Conservation (phyloP, 1,284 basidiomycete species). For the Tranzscheliella williamsii region DNA sequence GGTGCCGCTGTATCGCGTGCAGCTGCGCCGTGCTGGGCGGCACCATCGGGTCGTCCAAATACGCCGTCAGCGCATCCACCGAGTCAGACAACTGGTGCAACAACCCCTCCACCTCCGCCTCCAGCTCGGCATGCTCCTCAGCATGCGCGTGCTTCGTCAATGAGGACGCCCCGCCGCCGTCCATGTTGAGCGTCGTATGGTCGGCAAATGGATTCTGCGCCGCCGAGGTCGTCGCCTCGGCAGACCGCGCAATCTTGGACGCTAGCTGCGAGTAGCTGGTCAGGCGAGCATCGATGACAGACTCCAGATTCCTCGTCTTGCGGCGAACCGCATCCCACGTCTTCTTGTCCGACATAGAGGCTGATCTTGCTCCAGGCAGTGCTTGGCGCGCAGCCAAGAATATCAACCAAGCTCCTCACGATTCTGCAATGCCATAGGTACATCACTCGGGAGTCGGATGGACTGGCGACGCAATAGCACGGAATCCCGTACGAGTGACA, state of each 20-base stretch:
- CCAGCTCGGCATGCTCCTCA: slow-evolving; percentile 62
- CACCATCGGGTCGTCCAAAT: slow-evolving; percentile 73
- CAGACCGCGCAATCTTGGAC: slow-evolving; percentile 68
- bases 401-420: no score
- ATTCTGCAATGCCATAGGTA: no score
- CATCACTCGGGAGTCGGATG: no score
- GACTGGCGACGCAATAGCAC: no score
- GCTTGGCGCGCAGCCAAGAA: neutral
- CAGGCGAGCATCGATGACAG: slow-evolving; percentile 84
- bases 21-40: slow-evolving; percentile 81
- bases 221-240: slow-evolving; percentile 2
- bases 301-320: slow-evolving; percentile 86
- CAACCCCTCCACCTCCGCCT: slow-evolving; percentile 81
- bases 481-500: no score
- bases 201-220: slow-evolving; percentile 10
- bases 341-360: neutral
- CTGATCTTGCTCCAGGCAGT: neutral
- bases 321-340: slow-evolving; percentile 68
- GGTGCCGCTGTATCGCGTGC: slow-evolving; percentile 83
- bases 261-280: slow-evolving; percentile 85
- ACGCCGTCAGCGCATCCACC: slow-evolving; percentile 66
- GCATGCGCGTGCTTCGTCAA: slow-evolving; percentile 3
- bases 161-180: slow-evolving; percentile 1
- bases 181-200: slow-evolving; percentile 35
- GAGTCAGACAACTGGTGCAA: slow-evolving; percentile 65